These are phyloP conservation scores for Colletotrichum simmondsii DNA, from an alignment of 2,329 filamentous ascomycete genomes.

Conservation along the genomic window DNA sequence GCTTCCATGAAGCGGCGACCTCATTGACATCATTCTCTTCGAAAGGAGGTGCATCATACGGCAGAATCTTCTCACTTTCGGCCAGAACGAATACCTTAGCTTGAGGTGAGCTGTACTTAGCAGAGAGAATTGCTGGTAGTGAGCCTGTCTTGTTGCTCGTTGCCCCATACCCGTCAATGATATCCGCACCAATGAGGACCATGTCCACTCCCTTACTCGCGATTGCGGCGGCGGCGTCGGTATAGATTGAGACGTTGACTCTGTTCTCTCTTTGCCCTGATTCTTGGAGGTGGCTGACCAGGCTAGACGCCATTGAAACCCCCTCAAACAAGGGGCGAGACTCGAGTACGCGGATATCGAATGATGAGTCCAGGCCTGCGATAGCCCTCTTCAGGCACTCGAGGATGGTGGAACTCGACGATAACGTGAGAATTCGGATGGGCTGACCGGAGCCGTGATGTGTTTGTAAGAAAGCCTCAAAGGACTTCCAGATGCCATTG, in stretches of 20 bases:
- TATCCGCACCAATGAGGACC: slow-evolving; percentile 72
- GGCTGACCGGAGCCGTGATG: slow-evolving; percentile 36
- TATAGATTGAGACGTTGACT: slow-evolving; percentile 61
- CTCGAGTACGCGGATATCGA: slow-evolving; percentile 72
- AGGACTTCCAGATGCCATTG: slow-evolving; percentile 45
- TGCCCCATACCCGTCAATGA: slow-evolving; percentile 66
- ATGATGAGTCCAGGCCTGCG: slow-evolving; percentile 42
- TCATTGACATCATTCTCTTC: slow-evolving; percentile 63
- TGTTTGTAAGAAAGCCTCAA: slow-evolving; percentile 46
- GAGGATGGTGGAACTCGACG: slow-evolving; percentile 70
- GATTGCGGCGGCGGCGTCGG: slow-evolving; percentile 69
- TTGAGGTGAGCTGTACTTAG: slow-evolving; percentile 57
- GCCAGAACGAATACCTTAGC: slow-evolving; percentile 66
- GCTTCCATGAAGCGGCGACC: slow-evolving; percentile 59
- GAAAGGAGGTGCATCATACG: slow-evolving; percentile 53
- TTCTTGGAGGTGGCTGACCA: slow-evolving; percentile 44
- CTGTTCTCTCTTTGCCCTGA: slow-evolving; percentile 34
- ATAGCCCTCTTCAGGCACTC: slow-evolving; percentile 57
- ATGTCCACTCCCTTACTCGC: slow-evolving; percentile 64
- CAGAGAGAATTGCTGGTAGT: slow-evolving; percentile 66
- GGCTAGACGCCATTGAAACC: slow-evolving; percentile 61
- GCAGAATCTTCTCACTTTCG: slow-evolving; percentile 69
- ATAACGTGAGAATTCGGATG: slow-evolving; percentile 68
- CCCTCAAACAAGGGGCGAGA: slow-evolving; percentile 76
- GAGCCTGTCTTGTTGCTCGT: slow-evolving; percentile 77